These are phyloP conservation scores for Xerocomus spinulosus DNA, from an alignment of 768 basidiomycete genomes.

Conservation along the genomic window DNA sequence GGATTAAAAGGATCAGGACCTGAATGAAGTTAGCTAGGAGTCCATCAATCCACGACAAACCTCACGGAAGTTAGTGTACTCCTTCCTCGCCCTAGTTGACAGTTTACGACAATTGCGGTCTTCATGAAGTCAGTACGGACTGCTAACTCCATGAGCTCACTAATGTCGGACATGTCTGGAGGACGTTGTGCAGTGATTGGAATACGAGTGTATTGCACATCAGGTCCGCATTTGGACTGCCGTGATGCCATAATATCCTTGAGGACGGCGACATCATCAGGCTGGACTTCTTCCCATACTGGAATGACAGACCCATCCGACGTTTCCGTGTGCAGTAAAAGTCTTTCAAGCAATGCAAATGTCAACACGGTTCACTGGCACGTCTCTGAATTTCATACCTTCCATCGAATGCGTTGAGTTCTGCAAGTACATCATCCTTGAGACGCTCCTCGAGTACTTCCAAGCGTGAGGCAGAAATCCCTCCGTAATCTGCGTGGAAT, in stretches of 20 bases:
- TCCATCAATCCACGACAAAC: neutral
- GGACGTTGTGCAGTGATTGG: conserved; percentile 90
- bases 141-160: conserved; percentile 74
- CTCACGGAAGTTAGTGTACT: conserved; percentile 86
- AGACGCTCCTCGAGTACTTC: conserved; percentile 90
- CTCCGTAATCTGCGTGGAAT: conserved; percentile 73
- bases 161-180: conserved; percentile 70
- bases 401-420: conserved; percentile 79
- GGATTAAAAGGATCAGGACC: conserved; percentile 79
- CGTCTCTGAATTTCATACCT: conserved; percentile 42
- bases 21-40: conserved; percentile 23
- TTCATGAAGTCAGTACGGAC: conserved; percentile 60
- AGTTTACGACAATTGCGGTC: conserved; percentile 89
- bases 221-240: conserved; percentile 41
- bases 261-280: conserved; percentile 69
- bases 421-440: conserved; percentile 80
- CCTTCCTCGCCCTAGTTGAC: conserved; percentile 89
- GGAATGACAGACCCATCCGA: conserved; percentile 85
- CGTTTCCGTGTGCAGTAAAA: conserved; percentile 88
- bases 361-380: neutral
- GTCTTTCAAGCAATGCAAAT: conserved; percentile 34
- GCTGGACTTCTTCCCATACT: conserved; percentile 86
- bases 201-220: conserved; percentile 76
- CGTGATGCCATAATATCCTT: conserved; percentile 82
- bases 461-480: conserved; percentile 85